A percentile compares a stretch with the other conserved stretches of the same genome.
Conservation (phyloP, 169 alveolate species). For the Plasmodium gonderi region DNA sequence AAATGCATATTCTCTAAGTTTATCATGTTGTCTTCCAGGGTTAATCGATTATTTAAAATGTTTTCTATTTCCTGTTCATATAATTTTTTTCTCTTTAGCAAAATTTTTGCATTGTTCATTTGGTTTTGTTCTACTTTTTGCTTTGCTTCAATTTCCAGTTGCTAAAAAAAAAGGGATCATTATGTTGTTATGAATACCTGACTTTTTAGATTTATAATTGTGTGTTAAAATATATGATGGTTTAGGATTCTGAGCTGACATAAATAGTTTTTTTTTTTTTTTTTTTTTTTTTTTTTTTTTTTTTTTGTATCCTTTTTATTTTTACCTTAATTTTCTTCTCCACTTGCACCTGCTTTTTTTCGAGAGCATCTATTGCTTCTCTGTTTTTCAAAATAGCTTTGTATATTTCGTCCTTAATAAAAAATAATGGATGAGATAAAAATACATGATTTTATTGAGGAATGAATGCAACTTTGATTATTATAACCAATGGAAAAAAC, state of each 20-base stretch:
- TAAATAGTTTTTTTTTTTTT: not conserved
- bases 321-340: conserved; percentile 74
- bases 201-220: too few relatives aligned
- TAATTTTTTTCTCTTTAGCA: conserved; percentile 80
- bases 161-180: conserved; percentile 6
- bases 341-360: conserved; percentile 73
- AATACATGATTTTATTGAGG: not conserved
- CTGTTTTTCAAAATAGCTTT: conserved; percentile 70
- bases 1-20: conserved; percentile 84
- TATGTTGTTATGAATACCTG: too few relatives aligned
- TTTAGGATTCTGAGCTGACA: not conserved
- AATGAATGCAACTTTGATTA: not conserved
- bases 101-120: conserved; percentile 78
- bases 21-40: conserved; percentile 84
- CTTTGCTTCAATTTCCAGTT: conserved; percentile 70
- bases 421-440: not conserved
- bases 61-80: conserved; percentile 80
- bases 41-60: conserved; percentile 76
- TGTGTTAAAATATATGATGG: too few relatives aligned
- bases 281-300: not conserved
- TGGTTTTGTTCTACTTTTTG: conserved; percentile 71
- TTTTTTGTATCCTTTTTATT: not conserved
- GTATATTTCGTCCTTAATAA: conserved; percentile 59
- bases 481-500: not conserved
- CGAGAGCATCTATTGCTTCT: conserved; percentile 74